Evolutionary conservation across 192 early-diverging fungal genomes (phyloP), one percentile per base, ranked within the genome.

Genomic region (Podila epicladia): DNA sequence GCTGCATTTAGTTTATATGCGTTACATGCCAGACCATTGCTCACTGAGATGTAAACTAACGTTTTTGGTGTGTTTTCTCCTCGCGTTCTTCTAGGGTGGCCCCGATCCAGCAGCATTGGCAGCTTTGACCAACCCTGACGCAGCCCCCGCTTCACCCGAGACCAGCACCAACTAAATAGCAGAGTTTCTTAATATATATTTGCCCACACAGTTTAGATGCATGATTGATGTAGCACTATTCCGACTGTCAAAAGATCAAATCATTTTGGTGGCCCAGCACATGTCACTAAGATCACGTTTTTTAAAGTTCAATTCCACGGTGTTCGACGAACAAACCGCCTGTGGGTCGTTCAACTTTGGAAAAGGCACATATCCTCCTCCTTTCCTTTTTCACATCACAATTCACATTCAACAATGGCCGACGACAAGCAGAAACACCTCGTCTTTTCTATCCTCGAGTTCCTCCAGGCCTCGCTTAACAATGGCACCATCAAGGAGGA

Each of bases 391-490:
- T 38, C 59, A 58, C 60, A 62, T 28, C 58, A 62, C 57, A 49
- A 15, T 45, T 24, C 41, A 63, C 31, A 66, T 19, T 55, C 51
- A 6, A 67, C 24, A 9, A 87, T 87, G 85, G 68, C 85, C 4
- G 91, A 92, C 84, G 90, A 91, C 57, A 92, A 92, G 71, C 76
- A 85, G 67, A 90, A 91, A 75, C 88, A 87, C 51, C 86, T 97
- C 48, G 93, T 94, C 15, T 93, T 91, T 74, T 93, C 95, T 59
- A 94, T 97, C 69, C 86, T 93, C 69, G 94, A 95, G 69, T 97
- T 92, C 84, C 85, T 97, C 62, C 85, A 89, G 66, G 84, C 87
- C 48, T 92, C 91, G 32, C 85, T 90, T 82, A 76, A 87, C 68
- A 88, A 90, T 65, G 89, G 89, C 11, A 89, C 92, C 48, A 91